Evolutionary conservation across 2,329 filamentous ascomycete genomes (phyloP), one percentile per base, ranked within the genome.

Genomic region (Penicillium frequentans): DNA sequence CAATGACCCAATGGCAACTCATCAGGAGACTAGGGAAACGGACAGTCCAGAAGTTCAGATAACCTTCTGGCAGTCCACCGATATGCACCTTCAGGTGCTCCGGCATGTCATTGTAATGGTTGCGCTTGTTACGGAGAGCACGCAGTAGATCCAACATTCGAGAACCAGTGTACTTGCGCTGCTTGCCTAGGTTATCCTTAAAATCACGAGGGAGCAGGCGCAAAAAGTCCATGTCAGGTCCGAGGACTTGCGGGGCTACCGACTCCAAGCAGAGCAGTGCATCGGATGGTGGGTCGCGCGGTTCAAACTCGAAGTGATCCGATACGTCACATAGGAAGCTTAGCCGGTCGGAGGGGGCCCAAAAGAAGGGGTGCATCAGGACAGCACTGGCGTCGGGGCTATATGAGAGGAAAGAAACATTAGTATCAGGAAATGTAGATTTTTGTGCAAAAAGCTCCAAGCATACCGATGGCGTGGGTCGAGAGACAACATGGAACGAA

Each of bases 21-120:
- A 96, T 86, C 57, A 97, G 71, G 65, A 97, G 73, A 64, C 84
- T 86, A 3, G 92, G 91, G 69, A 97, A 97, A 56, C 85, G 82
- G 8, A 84, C 79, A 0, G 89, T 90, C 90, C 92, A 97, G 69
- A 96, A 96, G 11, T 81, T 81, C 45, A 96, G 78, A 70, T 96
- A 97, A 0, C 90, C 91, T 14, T 91, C 87, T 0, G 91, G 89
- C 57, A 93, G 71, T 9, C 86, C 77, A 0, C 91, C 92, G 0
- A 96, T 90, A 65, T 83, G 81, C 49, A 80, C 80, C 75, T 88
- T 93, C 61, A 96, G 83, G 49, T 86, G 78, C 14, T 93, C 90
- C 7, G 90, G 84, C 90, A 99, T 93, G 73, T 99, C 95, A 69
- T 96, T 93, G 72, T 97, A 99, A 71, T 99, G 95, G 63, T 98